phyloP scores from a whole-genome alignment of 148 eudicot genomes.

The Pouteria glomerata region DNA sequence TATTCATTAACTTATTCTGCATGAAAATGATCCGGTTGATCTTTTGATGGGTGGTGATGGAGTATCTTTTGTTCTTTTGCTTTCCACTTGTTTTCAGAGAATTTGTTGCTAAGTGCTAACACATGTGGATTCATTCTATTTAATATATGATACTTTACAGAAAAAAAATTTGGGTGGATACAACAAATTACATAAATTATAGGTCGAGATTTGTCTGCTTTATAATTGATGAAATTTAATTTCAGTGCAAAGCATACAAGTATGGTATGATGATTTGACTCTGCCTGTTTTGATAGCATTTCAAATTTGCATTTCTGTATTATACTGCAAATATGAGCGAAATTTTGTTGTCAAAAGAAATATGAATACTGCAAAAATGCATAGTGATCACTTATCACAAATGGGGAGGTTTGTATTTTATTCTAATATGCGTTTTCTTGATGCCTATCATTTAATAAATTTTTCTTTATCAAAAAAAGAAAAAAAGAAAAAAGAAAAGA shows the following conservation, averaged over 20 bases:
- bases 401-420: too few species aligned
- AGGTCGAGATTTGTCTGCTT: background rate
- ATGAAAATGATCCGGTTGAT: background rate
- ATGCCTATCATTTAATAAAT: too few species aligned
- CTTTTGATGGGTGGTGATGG: background rate
- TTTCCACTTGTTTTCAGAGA: background rate
- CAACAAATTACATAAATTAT: background rate
- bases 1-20: background rate
- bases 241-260: background rate
- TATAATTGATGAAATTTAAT: background rate
- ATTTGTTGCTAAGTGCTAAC: too few species aligned
- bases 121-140: background rate
- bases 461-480: too few species aligned
- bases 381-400: too few species aligned
- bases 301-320: background rate
- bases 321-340: background rate
- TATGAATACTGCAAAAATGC: background rate
- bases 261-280: background rate
- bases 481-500: too few species aligned
- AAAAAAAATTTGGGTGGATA: background rate
- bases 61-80: background rate
- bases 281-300: background rate
- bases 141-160: background rate
- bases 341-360: background rate
- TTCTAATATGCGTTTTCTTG: too few species aligned